Base-by-base conservation (phyloP, 1,284 basidiomycete species). In the Schizophyllum commune region DNA sequence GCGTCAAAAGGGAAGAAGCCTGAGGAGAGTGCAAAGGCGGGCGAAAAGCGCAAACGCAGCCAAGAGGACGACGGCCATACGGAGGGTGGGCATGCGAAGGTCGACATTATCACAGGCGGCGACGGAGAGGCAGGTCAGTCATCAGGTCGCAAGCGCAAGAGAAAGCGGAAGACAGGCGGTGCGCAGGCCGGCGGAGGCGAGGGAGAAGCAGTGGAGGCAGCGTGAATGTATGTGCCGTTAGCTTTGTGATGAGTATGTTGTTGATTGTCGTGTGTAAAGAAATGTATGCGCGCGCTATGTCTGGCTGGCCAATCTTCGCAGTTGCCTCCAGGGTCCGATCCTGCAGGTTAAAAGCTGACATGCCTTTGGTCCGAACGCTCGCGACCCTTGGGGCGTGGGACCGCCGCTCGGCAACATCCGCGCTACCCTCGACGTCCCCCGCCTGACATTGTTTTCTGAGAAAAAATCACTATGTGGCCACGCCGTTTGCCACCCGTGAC, bases 11-110 rank as follows among this genome's bases (percentile, higher is more conserved):
- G 66, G 59, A 6, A 68, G 60, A 32, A 61, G 65, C 60, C 66
- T 61, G 15, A 67, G 63, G 15, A 65, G 63, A 21, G 68, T 58
- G 58, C 68, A 67, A 13, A 71, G 65, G 53, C 53, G 19, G 53
- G 20, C 11, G 53, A 55, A n/a, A 55, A 55, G 53, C 53, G 53
- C 11, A 55, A 55, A 19, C 27, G 53, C 3, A 27, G 19, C 53
- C 13, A 55, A 6, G 53, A 21, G 11, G 53, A 55, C 11, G 53
- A 55, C 11, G 15, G 13, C 9, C 13, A 55, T 21, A 13, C 11
- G 3, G 53, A 55, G 11, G 53, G 53, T 55, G 53, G 53, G 3
- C 53, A 27, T 13, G 27, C 53, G 19, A 21, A 11, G 9, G 27
- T 20, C 27, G 53, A 21, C 53, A 20, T 27, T 13, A 19, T 21